These are phyloP conservation scores for Phytophthora crassamura DNA, from an alignment of 352 stramenopile species.

Conservation along the genomic window DNA sequence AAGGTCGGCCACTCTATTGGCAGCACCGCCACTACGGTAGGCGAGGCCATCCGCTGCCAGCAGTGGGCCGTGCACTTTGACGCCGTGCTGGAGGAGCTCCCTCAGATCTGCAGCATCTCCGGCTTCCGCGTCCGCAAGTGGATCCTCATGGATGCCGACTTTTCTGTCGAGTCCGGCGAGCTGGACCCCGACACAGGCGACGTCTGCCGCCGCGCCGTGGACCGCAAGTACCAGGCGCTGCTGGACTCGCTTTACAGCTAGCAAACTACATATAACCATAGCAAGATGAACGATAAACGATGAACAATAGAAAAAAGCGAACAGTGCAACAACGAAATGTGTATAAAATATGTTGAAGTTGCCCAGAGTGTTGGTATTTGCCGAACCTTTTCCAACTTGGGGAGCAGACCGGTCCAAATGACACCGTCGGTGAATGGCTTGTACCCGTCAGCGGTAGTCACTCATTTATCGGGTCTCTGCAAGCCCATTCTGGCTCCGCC, in stretches of 20 bases:
- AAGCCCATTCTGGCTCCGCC: too few species aligned
- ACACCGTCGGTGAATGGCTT: too few species aligned
- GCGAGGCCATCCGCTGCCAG: slow-evolving; percentile 72
- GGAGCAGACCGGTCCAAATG: too few species aligned
- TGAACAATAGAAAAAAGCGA: slow-evolving; percentile 35
- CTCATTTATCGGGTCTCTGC: too few species aligned
- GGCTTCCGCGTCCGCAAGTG: slow-evolving; percentile 78
- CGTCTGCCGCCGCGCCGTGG: slow-evolving; percentile 65
- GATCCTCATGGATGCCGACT: slow-evolving; percentile 77
- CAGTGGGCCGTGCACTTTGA: slow-evolving; percentile 84
- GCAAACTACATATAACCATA: slow-evolving; percentile 27
- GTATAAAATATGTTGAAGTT: slow-evolving; percentile 23
- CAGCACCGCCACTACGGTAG: slow-evolving; percentile 56
- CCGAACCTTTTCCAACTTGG: too few species aligned
- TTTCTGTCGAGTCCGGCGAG: slow-evolving; percentile 72
- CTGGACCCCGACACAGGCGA: slow-evolving; percentile 71
- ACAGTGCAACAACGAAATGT: too few species aligned
- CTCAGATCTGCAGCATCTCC: slow-evolving; percentile 53
- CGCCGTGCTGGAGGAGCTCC: slow-evolving; percentile 58
- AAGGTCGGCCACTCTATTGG: slow-evolving; percentile 43
- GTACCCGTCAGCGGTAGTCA: too few species aligned
- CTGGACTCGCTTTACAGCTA: slow-evolving; percentile 82
- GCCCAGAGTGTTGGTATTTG: too few species aligned
- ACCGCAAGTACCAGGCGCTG: slow-evolving; percentile 76
- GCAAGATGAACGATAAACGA: slow-evolving; percentile 28